phyloP scores from a whole-genome alignment of 306 rosid species.

The Castanospermum australe region DNA sequence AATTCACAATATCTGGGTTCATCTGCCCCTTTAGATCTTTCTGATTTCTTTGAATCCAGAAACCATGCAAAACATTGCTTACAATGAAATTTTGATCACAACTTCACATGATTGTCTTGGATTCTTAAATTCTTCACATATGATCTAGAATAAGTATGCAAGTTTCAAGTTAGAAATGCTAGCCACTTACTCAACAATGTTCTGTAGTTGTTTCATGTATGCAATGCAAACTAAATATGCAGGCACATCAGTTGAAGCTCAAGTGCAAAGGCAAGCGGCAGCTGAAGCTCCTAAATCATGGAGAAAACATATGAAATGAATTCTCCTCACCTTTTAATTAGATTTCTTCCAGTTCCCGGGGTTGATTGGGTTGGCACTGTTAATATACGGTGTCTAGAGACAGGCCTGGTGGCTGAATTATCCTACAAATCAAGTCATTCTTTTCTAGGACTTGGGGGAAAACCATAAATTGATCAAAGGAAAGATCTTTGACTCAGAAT shows the following conservation, averaged over 20 bases:
- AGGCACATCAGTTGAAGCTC: conserved; percentile 81
- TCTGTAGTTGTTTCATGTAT: neutral
- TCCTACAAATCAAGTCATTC: conserved; percentile 45
- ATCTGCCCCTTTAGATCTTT: neutral
- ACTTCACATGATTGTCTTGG: neutral
- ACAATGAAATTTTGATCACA: neutral
- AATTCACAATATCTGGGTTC: neutral
- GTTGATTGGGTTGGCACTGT: conserved; percentile 74
- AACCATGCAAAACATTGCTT: neutral
- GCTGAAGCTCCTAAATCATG: conserved; percentile 68
- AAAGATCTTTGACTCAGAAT: conserved; percentile 53
- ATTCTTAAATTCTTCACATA: neutral
- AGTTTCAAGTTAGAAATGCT: neutral
- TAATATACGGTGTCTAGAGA: conserved; percentile 55
- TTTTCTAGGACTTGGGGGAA: conserved; percentile 66
- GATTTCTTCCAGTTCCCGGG: conserved; percentile 58
- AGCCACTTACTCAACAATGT: neutral
- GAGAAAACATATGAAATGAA: conserved; percentile 91
- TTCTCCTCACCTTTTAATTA: conserved; percentile 62
- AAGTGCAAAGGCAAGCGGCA: conserved; percentile 62
- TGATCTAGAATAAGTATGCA: neutral
- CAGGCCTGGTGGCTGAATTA: conserved; percentile 71
- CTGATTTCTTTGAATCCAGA: conserved; percentile 2
- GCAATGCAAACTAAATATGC: neutral
- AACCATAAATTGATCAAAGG: conserved; percentile 70